Evolutionary conservation across 257 asterid genomes (phyloP).

Genomic region (Capsicum rhomboideum): DNA sequence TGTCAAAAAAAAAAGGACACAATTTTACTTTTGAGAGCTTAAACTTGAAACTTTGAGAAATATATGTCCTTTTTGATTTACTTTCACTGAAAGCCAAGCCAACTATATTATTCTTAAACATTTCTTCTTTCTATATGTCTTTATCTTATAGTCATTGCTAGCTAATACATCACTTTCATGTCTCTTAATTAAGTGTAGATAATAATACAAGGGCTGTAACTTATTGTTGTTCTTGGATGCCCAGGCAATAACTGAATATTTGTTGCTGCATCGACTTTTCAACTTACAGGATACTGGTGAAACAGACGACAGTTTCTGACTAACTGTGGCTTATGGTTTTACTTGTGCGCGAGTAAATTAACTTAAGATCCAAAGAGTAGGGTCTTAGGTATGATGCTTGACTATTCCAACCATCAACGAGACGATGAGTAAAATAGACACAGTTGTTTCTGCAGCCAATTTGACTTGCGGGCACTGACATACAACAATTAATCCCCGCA

Average conservation of each 20-base stretch:
- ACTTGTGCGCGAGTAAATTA: neutral
- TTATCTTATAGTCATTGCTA: neutral
- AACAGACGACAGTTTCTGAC: neutral
- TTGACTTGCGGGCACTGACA: slow-evolving; percentile 15
- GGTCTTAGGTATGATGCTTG: too few species aligned
- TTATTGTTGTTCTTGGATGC: neutral
- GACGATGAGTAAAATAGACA: slow-evolving; percentile 14
- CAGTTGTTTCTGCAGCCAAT: slow-evolving; percentile 25
- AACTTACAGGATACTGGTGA: neutral
- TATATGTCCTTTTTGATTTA: neutral
- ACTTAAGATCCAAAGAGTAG: too few species aligned
- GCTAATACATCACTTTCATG: neutral
- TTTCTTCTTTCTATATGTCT: too few species aligned
- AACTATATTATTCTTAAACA: too few species aligned
- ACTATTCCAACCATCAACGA: slow-evolving; percentile 5
- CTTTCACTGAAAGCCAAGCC: neutral
- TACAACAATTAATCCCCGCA: slow-evolving; percentile 15
- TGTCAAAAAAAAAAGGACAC: too few species aligned
- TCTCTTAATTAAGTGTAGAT: neutral
- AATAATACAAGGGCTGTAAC: neutral
- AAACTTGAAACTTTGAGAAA: neutral
- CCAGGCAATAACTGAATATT: neutral
- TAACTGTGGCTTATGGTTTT: neutral
- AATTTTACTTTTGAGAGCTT: neutral
- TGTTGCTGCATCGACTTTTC: neutral